A percentile compares a stretch with the other conserved stretches of the same genome.
Conservation (phyloP, 1,284 basidiomycete genomes). For the Heterobasidion annosum region DNA sequence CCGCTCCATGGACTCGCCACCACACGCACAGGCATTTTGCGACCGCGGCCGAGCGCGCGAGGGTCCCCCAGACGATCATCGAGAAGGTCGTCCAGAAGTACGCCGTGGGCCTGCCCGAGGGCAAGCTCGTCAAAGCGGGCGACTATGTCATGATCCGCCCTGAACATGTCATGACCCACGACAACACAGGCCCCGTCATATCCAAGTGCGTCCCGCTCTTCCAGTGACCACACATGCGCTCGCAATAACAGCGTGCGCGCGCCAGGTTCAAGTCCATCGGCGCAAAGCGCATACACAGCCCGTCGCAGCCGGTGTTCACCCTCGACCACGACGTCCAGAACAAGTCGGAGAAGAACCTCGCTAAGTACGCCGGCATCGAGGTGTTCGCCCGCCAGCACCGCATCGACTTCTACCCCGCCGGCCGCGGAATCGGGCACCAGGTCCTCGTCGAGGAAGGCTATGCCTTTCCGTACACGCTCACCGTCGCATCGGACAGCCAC, state of each 20-base stretch:
- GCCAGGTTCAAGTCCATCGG: conserved; percentile 91
- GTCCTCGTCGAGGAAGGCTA: conserved; percentile 95
- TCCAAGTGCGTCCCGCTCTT: conserved; percentile 59
- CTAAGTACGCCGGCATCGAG: conserved; percentile 92
- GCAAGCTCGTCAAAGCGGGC: conserved; percentile 80
- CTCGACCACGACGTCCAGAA: conserved; percentile 99
- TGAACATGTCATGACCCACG: conserved; percentile 96
- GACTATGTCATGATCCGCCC: conserved; percentile 99
- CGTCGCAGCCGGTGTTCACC: conserved; percentile 88
- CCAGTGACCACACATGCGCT: neutral
- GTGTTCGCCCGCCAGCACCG: conserved; percentile 81
- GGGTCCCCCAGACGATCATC: conserved; percentile 80
- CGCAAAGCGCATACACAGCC: conserved; percentile 79
- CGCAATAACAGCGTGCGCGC: conserved; percentile 1
- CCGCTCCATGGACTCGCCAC: neutral
- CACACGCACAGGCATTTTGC: conserved; percentile 23
- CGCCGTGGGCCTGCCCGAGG: conserved; percentile 77
- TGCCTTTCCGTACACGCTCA: conserved; percentile 88
- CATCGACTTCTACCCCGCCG: conserved; percentile 96
- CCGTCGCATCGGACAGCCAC: conserved; percentile 94
- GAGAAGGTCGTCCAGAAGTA: conserved; percentile 99
- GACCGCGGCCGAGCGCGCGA: conserved; percentile 19
- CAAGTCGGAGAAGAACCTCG: conserved; percentile 86
- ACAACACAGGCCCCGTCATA: conserved; percentile 98
- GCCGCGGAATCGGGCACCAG: conserved; percentile 97